Conservation (phyloP, 768 basidiomycete genomes). For the Trametes gibbosa region DNA sequence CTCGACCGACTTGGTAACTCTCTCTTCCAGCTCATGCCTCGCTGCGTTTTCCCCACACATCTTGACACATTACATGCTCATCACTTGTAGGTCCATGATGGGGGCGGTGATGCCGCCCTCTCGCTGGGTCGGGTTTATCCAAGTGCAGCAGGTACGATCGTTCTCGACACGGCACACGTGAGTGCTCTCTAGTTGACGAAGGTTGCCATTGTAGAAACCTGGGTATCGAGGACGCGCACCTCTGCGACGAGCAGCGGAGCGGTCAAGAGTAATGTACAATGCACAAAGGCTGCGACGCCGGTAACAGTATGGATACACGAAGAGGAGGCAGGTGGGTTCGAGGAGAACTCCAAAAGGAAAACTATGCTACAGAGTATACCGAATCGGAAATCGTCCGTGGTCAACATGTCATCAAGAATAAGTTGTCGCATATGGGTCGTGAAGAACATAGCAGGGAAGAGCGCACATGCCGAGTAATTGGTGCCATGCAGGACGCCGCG, state of each 20-base stretch:
- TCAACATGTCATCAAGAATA: conserved; percentile 12
- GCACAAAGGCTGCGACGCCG: neutral
- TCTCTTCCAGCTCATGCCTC: neutral
- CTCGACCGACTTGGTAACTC: conserved; percentile 1
- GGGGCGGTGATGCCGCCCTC: neutral
- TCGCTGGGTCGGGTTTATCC: neutral
- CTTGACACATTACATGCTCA: neutral
- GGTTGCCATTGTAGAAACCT: conserved; percentile 3
- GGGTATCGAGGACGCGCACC: conserved; percentile 13
- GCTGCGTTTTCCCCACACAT: neutral
- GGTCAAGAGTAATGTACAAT: conserved; percentile 8
- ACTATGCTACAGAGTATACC: conserved; percentile 16
- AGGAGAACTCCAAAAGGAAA: neutral
- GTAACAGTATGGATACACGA: conserved; percentile 15
- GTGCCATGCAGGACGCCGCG: neutral
- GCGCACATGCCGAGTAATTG: neutral
- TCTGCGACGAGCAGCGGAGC: neutral
- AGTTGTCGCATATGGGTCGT: conserved; percentile 9
- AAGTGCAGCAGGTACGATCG: conserved; percentile 10
- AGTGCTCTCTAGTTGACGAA: neutral
- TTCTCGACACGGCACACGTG: neutral
- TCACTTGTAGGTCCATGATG: neutral
- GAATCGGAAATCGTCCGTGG: conserved; percentile 5
- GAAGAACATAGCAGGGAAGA: conserved; percentile 4
- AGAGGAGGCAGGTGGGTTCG: conserved; percentile 13